Conservation (phyloP, 108 stramenopile species). For the Seminavis robusta region DNA sequence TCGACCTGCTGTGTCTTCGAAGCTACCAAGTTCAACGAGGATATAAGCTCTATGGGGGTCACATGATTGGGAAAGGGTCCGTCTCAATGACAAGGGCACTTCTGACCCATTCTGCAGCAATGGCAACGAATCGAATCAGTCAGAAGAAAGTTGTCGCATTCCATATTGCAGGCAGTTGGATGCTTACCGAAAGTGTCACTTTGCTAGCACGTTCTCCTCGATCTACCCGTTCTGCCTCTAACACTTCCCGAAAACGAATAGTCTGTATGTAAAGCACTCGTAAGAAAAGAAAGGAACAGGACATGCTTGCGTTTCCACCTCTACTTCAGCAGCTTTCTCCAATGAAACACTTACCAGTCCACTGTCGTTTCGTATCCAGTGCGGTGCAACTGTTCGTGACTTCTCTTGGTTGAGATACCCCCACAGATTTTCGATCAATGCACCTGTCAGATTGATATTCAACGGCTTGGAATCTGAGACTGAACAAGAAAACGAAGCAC, state of each 20-base stretch:
- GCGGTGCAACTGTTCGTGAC: constrained; percentile 37
- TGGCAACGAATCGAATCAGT: too few species aligned
- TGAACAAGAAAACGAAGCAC: constrained; percentile 10
- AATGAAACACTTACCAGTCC: constrained; percentile 40
- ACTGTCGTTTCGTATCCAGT: constrained; percentile 65
- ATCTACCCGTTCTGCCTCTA: constrained; percentile 30
- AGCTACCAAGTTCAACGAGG: constrained; percentile 42
- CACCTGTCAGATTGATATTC: constrained; percentile 79
- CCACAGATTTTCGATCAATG: constrained; percentile 54
- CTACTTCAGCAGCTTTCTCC: background rate
- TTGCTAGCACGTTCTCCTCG: constrained; percentile 29
- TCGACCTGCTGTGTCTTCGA: constrained; percentile 38
- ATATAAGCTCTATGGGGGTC: constrained; percentile 56
- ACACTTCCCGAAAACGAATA: constrained; percentile 43
- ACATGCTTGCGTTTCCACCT: background rate
- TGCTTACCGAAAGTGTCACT: constrained; percentile 18
- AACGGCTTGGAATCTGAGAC: constrained; percentile 38
- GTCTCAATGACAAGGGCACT: constrained; percentile 40
- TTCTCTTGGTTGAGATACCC: constrained; percentile 23
- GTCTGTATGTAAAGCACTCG: constrained; percentile 15
- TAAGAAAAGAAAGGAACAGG: background rate
- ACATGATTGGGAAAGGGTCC: constrained; percentile 49
- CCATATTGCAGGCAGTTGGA: too few species aligned
- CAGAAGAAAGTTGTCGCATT: too few species aligned
- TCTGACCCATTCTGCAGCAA: constrained; percentile 30